Percentiles rank a stretch among this genome's conserved stretches.
Conservation (phyloP, 768 basidiomycete genomes). For the Gautieria morchelliformis region DNA sequence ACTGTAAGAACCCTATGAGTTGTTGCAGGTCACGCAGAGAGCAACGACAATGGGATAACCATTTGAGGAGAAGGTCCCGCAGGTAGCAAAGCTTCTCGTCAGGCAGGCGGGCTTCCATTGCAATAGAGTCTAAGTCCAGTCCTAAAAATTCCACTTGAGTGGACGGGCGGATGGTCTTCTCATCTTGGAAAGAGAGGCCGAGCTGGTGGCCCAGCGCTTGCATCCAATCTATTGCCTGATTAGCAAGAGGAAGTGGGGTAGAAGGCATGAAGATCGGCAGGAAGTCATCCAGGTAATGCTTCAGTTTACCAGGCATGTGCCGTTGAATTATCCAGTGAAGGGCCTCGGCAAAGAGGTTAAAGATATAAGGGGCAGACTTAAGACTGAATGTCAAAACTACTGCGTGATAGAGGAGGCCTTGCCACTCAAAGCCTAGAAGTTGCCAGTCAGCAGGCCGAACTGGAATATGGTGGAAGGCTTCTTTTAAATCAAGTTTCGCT, state of each 20-base stretch:
- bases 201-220: constrained; percentile 19
- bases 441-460: constrained; percentile 22
- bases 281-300: constrained; percentile 22
- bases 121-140: constrained; percentile 11
- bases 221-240: constrained; percentile 22
- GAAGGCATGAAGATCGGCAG: constrained; percentile 12
- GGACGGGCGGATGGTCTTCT: constrained; percentile 17
- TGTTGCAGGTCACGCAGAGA: constrained; percentile 22
- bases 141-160: constrained; percentile 14
- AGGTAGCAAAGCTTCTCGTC: constrained; percentile 22
- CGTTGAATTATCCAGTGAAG: constrained; percentile 32
- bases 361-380: constrained; percentile 29
- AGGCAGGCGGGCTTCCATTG: constrained; percentile 27
- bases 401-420: constrained; percentile 19
- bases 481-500: constrained; percentile 27
- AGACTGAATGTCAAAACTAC: constrained; percentile 26
- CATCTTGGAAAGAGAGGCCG: constrained; percentile 22
- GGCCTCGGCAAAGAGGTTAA: constrained; percentile 30
- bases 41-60: constrained; percentile 13
- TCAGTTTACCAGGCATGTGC: constrained; percentile 16
- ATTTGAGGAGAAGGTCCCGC: constrained; percentile 10
- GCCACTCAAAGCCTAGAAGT: constrained; percentile 26
- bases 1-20: constrained; percentile 26
- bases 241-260: background rate
- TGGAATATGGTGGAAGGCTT: constrained; percentile 29